A percentile compares a stretch with the other conserved stretches of the same genome.
These are phyloP conservation scores for Phoma herbarum DNA, from an alignment of 2,329 filamentous ascomycete genomes.

Conservation along the genomic window DNA sequence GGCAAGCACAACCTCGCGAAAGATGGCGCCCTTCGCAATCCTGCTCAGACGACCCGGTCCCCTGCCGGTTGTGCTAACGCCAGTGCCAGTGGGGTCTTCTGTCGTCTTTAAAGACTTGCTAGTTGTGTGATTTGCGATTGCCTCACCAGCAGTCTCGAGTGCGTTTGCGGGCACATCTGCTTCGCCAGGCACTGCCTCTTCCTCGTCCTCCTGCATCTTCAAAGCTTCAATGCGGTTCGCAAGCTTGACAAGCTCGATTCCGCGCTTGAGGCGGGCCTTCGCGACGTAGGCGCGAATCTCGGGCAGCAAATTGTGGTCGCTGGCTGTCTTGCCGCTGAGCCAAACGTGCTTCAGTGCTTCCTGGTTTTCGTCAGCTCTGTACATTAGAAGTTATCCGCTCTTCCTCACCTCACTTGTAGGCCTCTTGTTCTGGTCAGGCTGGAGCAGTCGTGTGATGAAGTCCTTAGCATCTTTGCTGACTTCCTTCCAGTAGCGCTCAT, in stretches of 20 bases:
- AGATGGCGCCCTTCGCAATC: conserved; percentile 75
- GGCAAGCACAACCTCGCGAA: conserved; percentile 91
- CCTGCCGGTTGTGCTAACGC: conserved; percentile 47
- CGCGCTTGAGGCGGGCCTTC: conserved; percentile 87
- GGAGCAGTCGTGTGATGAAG: conserved; percentile 85
- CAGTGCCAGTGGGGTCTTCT: conserved; percentile 13
- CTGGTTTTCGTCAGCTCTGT: conserved; percentile 52
- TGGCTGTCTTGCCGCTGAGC: conserved; percentile 90
- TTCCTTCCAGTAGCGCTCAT: conserved; percentile 98
- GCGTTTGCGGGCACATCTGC: conserved; percentile 70
- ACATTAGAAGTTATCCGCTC: background rate
- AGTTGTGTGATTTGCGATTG: conserved; percentile 45
- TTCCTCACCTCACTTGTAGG: conserved; percentile 74
- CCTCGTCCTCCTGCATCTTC: conserved; percentile 91
- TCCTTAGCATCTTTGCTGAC: conserved; percentile 95
- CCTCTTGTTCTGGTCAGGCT: conserved; percentile 78
- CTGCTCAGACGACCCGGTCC: conserved; percentile 62
- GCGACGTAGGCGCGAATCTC: conserved; percentile 96
- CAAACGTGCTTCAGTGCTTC: conserved; percentile 83
- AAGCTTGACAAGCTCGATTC: conserved; percentile 95
- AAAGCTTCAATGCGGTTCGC: conserved; percentile 94
- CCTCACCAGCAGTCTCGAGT: conserved; percentile 63
- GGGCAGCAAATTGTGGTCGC: conserved; percentile 95
- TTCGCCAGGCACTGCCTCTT: conserved; percentile 70
- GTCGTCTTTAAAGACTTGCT: conserved; percentile 33